These are phyloP conservation scores for Cynara cardunculus DNA, from an alignment of 129 eudicot species.

Conservation along the genomic window DNA sequence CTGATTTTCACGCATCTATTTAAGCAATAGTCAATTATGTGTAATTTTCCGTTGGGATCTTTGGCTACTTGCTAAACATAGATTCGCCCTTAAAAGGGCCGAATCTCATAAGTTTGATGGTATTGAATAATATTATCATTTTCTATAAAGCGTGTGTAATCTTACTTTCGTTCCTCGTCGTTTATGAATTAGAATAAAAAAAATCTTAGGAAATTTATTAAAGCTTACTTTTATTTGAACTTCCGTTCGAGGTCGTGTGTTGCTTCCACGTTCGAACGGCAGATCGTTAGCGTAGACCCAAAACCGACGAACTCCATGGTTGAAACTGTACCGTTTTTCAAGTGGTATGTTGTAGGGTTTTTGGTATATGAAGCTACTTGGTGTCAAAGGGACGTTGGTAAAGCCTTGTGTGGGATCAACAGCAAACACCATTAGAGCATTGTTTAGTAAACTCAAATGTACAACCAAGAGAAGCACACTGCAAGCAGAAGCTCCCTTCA, in stretches of 20 bases:
- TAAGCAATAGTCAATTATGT: too few species aligned
- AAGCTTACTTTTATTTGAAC: conserved; percentile 37
- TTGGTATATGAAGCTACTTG: conserved; percentile 31
- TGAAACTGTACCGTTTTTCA: conserved; percentile 31
- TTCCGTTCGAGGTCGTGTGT: conserved; percentile 52
- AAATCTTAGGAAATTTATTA: background rate
- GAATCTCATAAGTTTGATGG: background rate
- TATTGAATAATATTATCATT: background rate
- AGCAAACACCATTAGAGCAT: conserved; percentile 12
- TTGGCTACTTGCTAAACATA: too few species aligned
- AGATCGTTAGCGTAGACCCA: conserved; percentile 56
- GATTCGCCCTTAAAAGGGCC: too few species aligned
- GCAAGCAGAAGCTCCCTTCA: conserved; percentile 8
- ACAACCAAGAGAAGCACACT: conserved; percentile 11
- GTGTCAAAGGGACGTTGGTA: conserved; percentile 41
- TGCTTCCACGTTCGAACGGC: conserved; percentile 36
- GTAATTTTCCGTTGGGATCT: too few species aligned
- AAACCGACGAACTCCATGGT: conserved; percentile 38
- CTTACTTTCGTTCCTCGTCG: background rate
- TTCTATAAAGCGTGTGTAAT: background rate
- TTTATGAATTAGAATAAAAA: background rate
- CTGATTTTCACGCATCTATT: too few species aligned
- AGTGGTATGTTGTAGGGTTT: conserved; percentile 50
- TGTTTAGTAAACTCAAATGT: background rate
- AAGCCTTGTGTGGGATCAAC: conserved; percentile 55